These are phyloP conservation scores for Hypoxylon sp. DNA, from an alignment of 2,329 filamentous ascomycete genomes.

Conservation along the genomic window DNA sequence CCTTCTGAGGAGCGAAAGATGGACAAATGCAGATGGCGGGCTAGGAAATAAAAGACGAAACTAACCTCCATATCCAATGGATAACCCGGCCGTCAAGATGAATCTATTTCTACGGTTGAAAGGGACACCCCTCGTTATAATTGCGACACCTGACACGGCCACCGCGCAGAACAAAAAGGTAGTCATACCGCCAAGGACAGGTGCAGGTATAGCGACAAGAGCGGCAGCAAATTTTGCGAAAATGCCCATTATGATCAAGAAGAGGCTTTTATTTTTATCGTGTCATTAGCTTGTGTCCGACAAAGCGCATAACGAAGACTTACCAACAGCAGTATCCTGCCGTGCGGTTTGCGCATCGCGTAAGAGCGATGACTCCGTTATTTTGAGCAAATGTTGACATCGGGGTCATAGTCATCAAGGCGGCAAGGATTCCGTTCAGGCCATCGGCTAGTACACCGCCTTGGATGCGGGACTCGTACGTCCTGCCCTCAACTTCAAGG, in stretches of 20 bases:
- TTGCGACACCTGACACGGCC: constrained; percentile 81
- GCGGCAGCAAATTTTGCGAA: constrained; percentile 87
- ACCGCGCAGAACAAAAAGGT: constrained; percentile 86
- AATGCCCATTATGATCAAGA: constrained; percentile 83
- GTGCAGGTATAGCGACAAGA: constrained; percentile 78
- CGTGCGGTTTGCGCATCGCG: constrained; percentile 82
- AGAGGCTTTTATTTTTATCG: constrained; percentile 67
- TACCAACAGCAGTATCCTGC: constrained; percentile 81
- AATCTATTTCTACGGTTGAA: constrained; percentile 87
- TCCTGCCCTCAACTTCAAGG: constrained; percentile 77
- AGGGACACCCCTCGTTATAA: constrained; percentile 75
- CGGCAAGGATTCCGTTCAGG: constrained; percentile 79
- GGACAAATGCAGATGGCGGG: background rate
- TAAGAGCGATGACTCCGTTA: constrained; percentile 86
- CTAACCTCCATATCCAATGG: constrained; percentile 74
- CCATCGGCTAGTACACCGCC: constrained; percentile 84
- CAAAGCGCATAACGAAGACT: constrained; percentile 18
- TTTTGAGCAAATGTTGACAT: constrained; percentile 88
- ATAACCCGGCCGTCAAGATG: constrained; percentile 80
- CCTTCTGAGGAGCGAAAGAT: background rate
- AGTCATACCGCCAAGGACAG: constrained; percentile 78
- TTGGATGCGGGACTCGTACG: constrained; percentile 83
- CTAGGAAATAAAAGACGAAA: background rate
- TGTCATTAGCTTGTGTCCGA: constrained; percentile 10
- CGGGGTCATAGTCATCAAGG: constrained; percentile 82